A percentile compares a stretch with the other conserved stretches of the same genome.
phyloP scores from a whole-genome alignment of 2,329 filamentous ascomycete genomes.

The Colletotrichum trifolii region DNA sequence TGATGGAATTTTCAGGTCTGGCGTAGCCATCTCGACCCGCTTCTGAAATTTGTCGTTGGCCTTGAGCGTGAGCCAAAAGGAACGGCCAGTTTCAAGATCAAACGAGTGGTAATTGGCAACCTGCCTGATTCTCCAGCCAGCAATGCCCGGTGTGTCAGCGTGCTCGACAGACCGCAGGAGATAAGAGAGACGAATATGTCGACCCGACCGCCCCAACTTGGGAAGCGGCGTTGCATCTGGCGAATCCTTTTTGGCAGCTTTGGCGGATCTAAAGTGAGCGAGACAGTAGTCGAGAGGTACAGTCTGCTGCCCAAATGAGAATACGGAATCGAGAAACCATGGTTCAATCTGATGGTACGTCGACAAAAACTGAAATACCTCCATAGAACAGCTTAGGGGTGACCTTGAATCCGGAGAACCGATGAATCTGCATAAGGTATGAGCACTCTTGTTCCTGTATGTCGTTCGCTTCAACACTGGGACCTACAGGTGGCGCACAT shows the following conservation, averaged over 20 bases:
- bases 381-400: not conserved
- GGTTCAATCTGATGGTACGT: not conserved
- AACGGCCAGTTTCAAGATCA: not conserved
- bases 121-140: slow-evolving; percentile 11
- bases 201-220: not conserved
- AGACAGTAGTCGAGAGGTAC: not conserved
- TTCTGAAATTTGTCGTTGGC: not conserved
- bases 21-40: fast-evolving
- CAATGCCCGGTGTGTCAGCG: not conserved
- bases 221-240: not conserved
- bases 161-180: slow-evolving; percentile 11
- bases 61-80: slow-evolving; percentile 19
- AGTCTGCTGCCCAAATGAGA: not conserved
- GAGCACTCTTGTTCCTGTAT: too few relatives aligned
- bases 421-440: not conserved
- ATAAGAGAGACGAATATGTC: not conserved
- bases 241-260: not conserved
- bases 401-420: not conserved
- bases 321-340: not conserved
- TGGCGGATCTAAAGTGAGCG: not conserved
- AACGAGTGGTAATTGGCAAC: slow-evolving; percentile 7
- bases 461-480: too few relatives aligned
- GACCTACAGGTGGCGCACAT: too few relatives aligned
- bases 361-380: not conserved
- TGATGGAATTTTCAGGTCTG: not conserved